A percentile compares a stretch with the other conserved stretches of the same genome.
Evolutionary conservation across 495 filamentous ascomycete genomes (phyloP).

Genomic region (Terfezia claveryi): DNA sequence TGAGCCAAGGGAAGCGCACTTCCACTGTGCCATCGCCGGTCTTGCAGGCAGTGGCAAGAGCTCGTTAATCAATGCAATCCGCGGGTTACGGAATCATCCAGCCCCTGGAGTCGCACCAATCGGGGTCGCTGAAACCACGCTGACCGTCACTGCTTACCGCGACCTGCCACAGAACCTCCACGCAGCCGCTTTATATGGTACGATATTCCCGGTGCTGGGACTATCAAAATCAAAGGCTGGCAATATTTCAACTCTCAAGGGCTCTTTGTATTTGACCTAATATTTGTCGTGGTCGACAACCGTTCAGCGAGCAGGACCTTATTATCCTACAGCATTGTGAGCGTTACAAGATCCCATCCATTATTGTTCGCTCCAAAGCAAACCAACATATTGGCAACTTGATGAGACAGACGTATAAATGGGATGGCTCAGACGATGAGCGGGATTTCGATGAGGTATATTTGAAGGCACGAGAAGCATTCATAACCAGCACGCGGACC

Average conservation of each 20-base stretch:
- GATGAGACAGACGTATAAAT: background rate
- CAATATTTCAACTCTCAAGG: constrained; percentile 4
- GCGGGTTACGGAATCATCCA: background rate
- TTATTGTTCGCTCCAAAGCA: constrained; percentile 3
- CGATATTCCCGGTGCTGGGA: constrained; percentile 12
- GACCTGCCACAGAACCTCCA: background rate
- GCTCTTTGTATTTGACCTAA: constrained; percentile 10
- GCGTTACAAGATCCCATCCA: background rate
- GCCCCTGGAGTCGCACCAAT: background rate
- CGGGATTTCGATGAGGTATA: background rate
- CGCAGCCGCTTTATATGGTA: constrained; percentile 5
- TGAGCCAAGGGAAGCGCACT: background rate
- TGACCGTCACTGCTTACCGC: background rate
- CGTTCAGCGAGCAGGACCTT: background rate
- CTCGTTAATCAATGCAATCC: constrained; percentile 10
- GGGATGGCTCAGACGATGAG: background rate
- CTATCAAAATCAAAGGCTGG: background rate
- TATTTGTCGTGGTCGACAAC: constrained; percentile 5
- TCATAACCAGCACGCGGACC: background rate
- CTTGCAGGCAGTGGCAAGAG: constrained; percentile 7
- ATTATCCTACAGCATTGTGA: background rate
- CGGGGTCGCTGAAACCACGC: constrained; percentile 7
- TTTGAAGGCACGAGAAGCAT: background rate
- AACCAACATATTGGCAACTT: constrained; percentile 2
- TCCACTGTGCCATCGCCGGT: constrained; percentile 9